Evolutionary conservation across 2,329 filamentous ascomycete species (phyloP), one percentile per base, ranked within the genome.

Genomic region (Penicillium sclerotigenum): DNA sequence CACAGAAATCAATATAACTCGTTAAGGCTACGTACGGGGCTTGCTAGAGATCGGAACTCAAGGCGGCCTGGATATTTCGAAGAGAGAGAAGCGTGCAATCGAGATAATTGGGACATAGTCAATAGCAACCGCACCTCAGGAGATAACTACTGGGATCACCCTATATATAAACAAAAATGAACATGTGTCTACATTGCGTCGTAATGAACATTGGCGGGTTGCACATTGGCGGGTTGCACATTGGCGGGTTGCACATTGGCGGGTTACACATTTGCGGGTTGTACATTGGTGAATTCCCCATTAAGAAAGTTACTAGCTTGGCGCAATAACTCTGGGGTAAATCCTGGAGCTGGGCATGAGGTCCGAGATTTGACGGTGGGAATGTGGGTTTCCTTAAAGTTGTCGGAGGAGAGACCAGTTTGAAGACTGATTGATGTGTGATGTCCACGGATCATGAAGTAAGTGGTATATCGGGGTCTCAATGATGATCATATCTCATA

Each of bases 401-500:
- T 16, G 43, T 31, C 18, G 20, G 26, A 53, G 53, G 5, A 45
- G 42, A 31, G 20, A 18, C 13, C 16, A 33, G 20, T 42, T 47
- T 34, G 20, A 18, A 43, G 37, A 33, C 24, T n/a, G 31, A 26
- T 22, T 36, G 16, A 36, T n/a, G 56, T 34, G 28, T 26, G 28
- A 45, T 38, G 28, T 54, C 34, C 33, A 36, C 26, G 11, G 29
- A 29, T 11, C 41, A 28, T 43, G 42, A 28, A 48, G 22, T 43
- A 28, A 48, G 22, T 43, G 38, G 51, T 40, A 55, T 59, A 57
- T 59, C 34, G 49, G 38, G 28, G 38, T 58, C 38, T 45, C 52
- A 53, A 40, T 34, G 36, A 43, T 40, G 28, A 22, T 46, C 54
- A 41, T 63, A 56, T 59, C 53, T 60, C 60, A 37, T 59, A 56